Evolutionary conservation across 768 basidiomycete genomes (phyloP), one percentile per base, ranked within the genome.

Genomic region (Mycena venus): DNA sequence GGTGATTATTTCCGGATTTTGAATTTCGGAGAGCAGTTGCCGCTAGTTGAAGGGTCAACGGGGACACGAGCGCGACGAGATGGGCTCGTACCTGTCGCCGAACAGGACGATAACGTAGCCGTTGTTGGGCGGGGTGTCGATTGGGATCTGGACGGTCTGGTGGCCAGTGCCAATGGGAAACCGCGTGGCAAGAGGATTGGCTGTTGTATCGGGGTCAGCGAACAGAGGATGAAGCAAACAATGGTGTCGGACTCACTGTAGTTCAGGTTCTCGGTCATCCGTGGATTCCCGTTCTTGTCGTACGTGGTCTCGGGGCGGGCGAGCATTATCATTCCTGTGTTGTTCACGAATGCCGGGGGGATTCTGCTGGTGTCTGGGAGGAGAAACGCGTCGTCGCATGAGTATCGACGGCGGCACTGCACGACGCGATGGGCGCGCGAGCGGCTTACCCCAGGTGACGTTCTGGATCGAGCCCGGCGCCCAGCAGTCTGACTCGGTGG

Each of bases 191-290:
- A 84, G 78, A 21, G 83, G 82, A 51, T 79, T 75, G 29, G 25
- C 83, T 84, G 38, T n/a, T 11, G 53, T 19, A 36, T 11, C 27
- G 11, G 32, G 14, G 49, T 73, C 34, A 56, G 29, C 25, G 23
- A 27, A 42, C 47, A 14, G 8, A 23, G 31, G n/a, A 10, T 21
- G 29, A 8, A 17, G 42, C 38, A 27, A 29, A 34, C 19, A 21
- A 27, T 38, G 38, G 38, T 61, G 23, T 40, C 81, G n/a, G n/a
- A n/a, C 89, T 66, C 68, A 82, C 80, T 25, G 5, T 25, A 51
- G 65, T 91, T 84, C 77, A 91, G 78, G 75, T 91, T 85, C 74
- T 91, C 90, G 65, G 85, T 88, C 12, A 17, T 23, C 15, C 21
- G n/a, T 2, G 17, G 19, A 4, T 42, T 4, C 10, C 72, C 72